These are phyloP conservation scores for Ilex asprella DNA, from an alignment of 257 asterid genomes.

Conservation along the genomic window DNA sequence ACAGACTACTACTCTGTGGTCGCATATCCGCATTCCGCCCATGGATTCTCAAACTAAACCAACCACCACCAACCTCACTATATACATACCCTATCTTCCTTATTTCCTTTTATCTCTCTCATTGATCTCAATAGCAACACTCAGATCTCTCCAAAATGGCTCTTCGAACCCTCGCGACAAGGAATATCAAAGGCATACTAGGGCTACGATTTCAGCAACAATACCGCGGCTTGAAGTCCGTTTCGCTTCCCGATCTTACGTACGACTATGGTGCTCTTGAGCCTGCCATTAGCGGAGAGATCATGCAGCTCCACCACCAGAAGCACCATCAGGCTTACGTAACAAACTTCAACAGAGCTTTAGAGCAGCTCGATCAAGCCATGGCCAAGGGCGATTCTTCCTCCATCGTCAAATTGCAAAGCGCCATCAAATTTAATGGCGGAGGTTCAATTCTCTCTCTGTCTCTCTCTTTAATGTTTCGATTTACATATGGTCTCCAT, in stretches of 20 bases:
- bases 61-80: too few species aligned
- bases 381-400: conserved; percentile 4
- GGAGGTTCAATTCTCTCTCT: conserved; percentile 8
- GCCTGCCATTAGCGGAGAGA: conserved; percentile 16
- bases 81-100: too few species aligned
- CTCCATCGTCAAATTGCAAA: conserved; percentile 11
- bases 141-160: not conserved
- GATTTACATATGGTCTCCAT: too few species aligned
- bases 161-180: not conserved
- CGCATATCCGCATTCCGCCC: too few species aligned
- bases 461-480: not conserved
- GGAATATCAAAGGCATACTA: not conserved
- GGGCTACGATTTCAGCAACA: not conserved
- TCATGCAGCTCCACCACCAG: conserved; percentile 17
- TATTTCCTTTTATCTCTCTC: not conserved
- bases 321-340: conserved; percentile 16
- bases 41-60: too few species aligned
- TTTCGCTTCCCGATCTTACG: conserved; percentile 14
- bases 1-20: too few species aligned
- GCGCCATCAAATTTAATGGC: conserved; percentile 18
- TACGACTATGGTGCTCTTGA: conserved; percentile 15
- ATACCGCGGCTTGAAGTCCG: not conserved
- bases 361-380: conserved; percentile 10
- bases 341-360: conserved; percentile 13
- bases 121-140: not conserved